These are phyloP conservation scores for Corylus heterophylla DNA, from an alignment of 306 rosid species.

Conservation along the genomic window DNA sequence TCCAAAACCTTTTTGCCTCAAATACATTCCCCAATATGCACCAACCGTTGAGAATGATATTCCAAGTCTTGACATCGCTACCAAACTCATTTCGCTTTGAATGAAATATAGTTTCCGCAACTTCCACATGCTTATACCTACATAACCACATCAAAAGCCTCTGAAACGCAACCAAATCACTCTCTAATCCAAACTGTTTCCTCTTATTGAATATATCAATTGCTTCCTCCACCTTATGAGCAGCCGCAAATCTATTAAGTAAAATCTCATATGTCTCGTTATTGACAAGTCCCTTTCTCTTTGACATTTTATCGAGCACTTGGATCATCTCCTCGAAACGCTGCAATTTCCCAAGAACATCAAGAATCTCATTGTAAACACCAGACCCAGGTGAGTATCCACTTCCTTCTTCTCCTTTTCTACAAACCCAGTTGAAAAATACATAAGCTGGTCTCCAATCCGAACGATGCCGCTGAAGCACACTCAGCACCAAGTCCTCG, in stretches of 20 bases:
- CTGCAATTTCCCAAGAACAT: slow-evolving; percentile 57
- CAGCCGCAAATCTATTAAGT: slow-evolving; percentile 55
- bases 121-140: slow-evolving; percentile 71
- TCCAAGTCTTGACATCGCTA: slow-evolving; percentile 62
- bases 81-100: slow-evolving; percentile 40
- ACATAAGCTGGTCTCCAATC: slow-evolving; percentile 69
- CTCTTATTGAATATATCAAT: slow-evolving; percentile 46
- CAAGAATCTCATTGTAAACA: slow-evolving; percentile 56
- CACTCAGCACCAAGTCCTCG: slow-evolving; percentile 55
- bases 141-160: slow-evolving; percentile 71
- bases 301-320: slow-evolving; percentile 71
- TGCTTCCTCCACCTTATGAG: slow-evolving; percentile 69
- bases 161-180: slow-evolving; percentile 48
- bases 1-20: slow-evolving; percentile 81
- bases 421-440: slow-evolving; percentile 70
- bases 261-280: slow-evolving; percentile 46
- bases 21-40: slow-evolving; percentile 65
- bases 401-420: slow-evolving; percentile 12
- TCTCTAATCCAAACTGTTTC: slow-evolving; percentile 49
- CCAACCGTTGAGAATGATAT: slow-evolving; percentile 80
- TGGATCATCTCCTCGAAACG: slow-evolving; percentile 55
- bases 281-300: slow-evolving; percentile 45
- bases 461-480: slow-evolving; percentile 59
- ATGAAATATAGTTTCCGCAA: slow-evolving; percentile 67
- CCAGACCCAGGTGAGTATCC: slow-evolving; percentile 39